phyloP scores from a whole-genome alignment of 371 early-diverging fungal species.

The Chytridiales sp. region DNA sequence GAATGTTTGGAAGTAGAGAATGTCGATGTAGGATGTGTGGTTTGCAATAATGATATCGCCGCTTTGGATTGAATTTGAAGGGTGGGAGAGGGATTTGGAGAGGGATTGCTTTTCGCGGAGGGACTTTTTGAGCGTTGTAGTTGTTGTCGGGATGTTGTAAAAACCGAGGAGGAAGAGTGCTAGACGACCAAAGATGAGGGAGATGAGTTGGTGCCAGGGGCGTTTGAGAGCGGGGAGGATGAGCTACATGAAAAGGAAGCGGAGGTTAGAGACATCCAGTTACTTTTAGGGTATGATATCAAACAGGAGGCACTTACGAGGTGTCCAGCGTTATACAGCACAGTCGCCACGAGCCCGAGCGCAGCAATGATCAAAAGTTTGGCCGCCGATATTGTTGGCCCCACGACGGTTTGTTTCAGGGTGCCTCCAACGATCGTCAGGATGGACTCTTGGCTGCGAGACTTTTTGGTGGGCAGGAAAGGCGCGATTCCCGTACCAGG shows the following conservation, averaged over 20 bases:
- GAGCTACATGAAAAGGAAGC: constrained; percentile 40
- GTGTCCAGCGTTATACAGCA: background rate
- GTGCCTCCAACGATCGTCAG: background rate
- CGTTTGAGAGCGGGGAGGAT: constrained; percentile 13
- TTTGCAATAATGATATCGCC: constrained; percentile 80
- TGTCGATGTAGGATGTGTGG: constrained; percentile 82
- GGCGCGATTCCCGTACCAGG: constrained; percentile 83
- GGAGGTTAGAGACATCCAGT: too few species aligned
- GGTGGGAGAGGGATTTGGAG: background rate
- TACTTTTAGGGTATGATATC: too few species aligned
- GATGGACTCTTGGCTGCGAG: constrained; percentile 8
- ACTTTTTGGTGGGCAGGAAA: constrained; percentile 74
- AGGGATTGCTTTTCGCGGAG: constrained; percentile 11
- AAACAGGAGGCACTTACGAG: constrained; percentile 7
- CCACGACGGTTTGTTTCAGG: constrained; percentile 26
- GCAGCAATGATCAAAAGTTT: constrained; percentile 30
- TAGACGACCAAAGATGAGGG: constrained; percentile 11
- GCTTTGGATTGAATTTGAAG: constrained; percentile 25
- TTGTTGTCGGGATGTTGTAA: constrained; percentile 28
- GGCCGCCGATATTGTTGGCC: constrained; percentile 43
- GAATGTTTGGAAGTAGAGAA: constrained; percentile 68
- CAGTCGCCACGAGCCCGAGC: constrained; percentile 17
- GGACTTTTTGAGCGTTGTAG: background rate
- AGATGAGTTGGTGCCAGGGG: constrained; percentile 1
- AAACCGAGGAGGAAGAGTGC: constrained; percentile 25